These are phyloP conservation scores for Cornus controversa DNA, from an alignment of 148 eudicot species.

Conservation along the genomic window DNA sequence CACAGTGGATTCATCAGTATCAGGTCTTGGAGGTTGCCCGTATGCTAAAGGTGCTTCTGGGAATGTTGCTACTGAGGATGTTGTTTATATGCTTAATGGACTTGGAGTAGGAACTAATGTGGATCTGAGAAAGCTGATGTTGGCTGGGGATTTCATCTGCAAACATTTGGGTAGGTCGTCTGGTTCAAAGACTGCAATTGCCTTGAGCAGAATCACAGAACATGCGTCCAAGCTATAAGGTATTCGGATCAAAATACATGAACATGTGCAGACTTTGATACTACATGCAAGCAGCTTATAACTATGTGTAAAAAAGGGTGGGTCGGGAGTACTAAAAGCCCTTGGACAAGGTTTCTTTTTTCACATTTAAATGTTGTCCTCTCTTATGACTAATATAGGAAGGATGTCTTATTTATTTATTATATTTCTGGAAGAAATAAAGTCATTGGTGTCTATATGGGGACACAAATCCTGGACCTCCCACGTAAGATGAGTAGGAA, in stretches of 20 bases:
- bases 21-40: constrained; percentile 96
- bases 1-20: constrained; percentile 72
- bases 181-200: constrained; percentile 81
- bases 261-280: no score
- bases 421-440: no score
- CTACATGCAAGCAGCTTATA: no score
- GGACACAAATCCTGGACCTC: no score
- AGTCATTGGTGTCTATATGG: no score
- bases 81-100: constrained; percentile 87
- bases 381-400: no score
- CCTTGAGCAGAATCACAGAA: constrained; percentile 52
- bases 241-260: background rate
- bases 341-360: no score
- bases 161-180: constrained; percentile 68
- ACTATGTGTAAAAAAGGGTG: no score
- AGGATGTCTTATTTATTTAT: no score
- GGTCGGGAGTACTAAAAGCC: no score
- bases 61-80: constrained; percentile 94
- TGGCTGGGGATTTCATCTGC: constrained; percentile 77
- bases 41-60: constrained; percentile 96
- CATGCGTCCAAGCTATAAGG: constrained; percentile 65
- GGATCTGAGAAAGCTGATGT: constrained; percentile 63
- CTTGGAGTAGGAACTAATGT: constrained; percentile 74
- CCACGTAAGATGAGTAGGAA: no score
- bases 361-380: no score